Evolutionary conservation across 441 rosid species (phyloP).

Genomic region (Mallotus repandus): DNA sequence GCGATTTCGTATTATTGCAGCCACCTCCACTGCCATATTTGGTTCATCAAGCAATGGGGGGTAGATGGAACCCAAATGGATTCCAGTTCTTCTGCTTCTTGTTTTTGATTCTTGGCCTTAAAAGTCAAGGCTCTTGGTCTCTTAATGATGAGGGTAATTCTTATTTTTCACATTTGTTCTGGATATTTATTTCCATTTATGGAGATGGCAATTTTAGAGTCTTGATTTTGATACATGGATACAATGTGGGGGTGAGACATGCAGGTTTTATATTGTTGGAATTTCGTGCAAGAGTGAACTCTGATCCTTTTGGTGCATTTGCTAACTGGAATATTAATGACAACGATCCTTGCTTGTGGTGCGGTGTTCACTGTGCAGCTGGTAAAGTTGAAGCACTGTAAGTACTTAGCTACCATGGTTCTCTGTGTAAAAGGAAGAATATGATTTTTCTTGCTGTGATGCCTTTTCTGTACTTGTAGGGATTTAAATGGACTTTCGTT

Average conservation of each 20-base stretch:
- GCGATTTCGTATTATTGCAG: constrained; percentile 45
- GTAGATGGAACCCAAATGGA: constrained; percentile 65
- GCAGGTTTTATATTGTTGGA: constrained; percentile 65
- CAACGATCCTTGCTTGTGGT: constrained; percentile 66
- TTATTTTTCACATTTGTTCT: constrained; percentile 1
- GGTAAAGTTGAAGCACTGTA: constrained; percentile 76
- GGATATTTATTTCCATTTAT: constrained; percentile 3
- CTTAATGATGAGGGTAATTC: constrained; percentile 65
- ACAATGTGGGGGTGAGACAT: constrained; percentile 26
- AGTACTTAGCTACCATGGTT: constrained; percentile 29
- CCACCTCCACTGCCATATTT: constrained; percentile 48
- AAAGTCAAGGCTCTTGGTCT: constrained; percentile 47
- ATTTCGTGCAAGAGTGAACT: constrained; percentile 52
- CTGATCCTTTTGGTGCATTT: constrained; percentile 64
- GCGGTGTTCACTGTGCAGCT: constrained; percentile 61
- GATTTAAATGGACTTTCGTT: constrained; percentile 59
- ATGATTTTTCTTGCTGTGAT: background rate
- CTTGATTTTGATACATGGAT: background rate
- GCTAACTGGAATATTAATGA: constrained; percentile 62
- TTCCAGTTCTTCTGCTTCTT: constrained; percentile 47
- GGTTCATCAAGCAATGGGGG: constrained; percentile 62
- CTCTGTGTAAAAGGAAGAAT: background rate
- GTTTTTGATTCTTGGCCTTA: constrained; percentile 47
- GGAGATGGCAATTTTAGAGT: background rate
- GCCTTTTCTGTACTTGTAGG: constrained; percentile 40